These are phyloP conservation scores for Suillus bovinus DNA, from an alignment of 768 basidiomycete species.

Conservation along the genomic window DNA sequence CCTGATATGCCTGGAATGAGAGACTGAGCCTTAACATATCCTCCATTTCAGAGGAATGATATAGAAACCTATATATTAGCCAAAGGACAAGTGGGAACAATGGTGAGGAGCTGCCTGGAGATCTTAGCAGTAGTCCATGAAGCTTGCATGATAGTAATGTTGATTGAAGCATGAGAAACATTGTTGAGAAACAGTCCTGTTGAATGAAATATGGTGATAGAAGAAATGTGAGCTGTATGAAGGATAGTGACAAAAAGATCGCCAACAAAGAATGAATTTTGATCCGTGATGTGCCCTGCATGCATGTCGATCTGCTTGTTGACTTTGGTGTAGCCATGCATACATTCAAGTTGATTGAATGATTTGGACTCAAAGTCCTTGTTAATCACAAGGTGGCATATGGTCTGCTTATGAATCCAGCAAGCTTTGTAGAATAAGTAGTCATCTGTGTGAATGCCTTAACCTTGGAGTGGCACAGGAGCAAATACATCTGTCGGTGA, in stretches of 20 bases:
- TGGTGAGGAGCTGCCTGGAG: background rate
- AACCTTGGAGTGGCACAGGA: background rate
- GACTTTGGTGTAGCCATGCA: background rate
- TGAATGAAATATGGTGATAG: no score
- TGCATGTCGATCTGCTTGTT: background rate
- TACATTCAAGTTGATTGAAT: background rate
- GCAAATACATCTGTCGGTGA: no score
- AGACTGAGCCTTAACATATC: background rate
- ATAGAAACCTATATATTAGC: no score
- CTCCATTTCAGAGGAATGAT: background rate
- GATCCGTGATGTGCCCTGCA: background rate
- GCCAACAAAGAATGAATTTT: background rate
- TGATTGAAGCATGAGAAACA: background rate
- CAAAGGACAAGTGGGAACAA: background rate
- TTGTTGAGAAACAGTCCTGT: background rate
- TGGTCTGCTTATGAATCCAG: constrained; percentile 5
- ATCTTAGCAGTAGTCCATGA: background rate
- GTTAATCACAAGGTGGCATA: background rate
- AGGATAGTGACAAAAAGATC: background rate
- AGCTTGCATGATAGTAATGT: background rate
- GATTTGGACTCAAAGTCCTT: background rate
- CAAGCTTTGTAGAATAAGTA: constrained; percentile 2
- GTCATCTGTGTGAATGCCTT: background rate
- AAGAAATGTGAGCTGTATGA: no score
- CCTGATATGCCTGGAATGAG: background rate